Conservation (phyloP, 2,329 filamentous ascomycete genomes). For the Alternaria tenuissima region DNA sequence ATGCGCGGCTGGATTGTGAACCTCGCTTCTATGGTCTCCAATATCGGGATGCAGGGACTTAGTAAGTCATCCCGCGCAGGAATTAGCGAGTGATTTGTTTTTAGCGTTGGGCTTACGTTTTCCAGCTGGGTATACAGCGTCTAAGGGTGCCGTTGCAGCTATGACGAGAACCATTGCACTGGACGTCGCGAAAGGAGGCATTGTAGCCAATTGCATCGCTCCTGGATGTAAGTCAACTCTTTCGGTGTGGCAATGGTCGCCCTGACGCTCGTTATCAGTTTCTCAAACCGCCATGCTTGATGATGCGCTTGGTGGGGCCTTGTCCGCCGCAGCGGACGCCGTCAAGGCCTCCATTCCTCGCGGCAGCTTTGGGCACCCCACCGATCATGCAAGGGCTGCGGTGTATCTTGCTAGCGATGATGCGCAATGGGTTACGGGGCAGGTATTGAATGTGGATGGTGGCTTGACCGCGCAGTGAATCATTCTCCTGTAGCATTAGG, state of each 20-base stretch:
- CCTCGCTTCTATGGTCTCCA: slow-evolving; percentile 42
- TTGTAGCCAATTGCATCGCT: slow-evolving; percentile 40
- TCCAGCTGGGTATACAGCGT: slow-evolving; percentile 55
- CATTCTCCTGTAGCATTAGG: too few relatives aligned
- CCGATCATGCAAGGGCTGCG: too few relatives aligned
- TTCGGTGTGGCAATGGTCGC: not conserved
- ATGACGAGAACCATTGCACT: slow-evolving; percentile 58
- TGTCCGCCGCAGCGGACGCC: too few relatives aligned
- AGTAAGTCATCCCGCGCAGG: slow-evolving; percentile 37
- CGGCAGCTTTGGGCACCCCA: too few relatives aligned
- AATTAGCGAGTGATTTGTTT: not conserved
- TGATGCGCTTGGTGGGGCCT: too few relatives aligned
- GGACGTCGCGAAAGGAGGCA: slow-evolving; percentile 53
- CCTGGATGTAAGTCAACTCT: not conserved
- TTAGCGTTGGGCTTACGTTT: not conserved
- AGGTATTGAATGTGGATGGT: not conserved
- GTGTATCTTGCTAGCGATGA: slow-evolving; percentile 5
- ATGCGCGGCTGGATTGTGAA: slow-evolving; percentile 53
- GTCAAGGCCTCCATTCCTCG: too few relatives aligned
- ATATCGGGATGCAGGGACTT: slow-evolving; percentile 35
- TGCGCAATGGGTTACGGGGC: slow-evolving; percentile 54
- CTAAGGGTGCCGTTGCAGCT: slow-evolving; percentile 57
- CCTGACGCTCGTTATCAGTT: slow-evolving; percentile 26
- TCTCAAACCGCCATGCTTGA: slow-evolving; percentile 45
- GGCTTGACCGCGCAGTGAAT: too few relatives aligned